Evolutionary conservation across 495 filamentous ascomycete species (phyloP).

Genomic region (Tuber magnatum): DNA sequence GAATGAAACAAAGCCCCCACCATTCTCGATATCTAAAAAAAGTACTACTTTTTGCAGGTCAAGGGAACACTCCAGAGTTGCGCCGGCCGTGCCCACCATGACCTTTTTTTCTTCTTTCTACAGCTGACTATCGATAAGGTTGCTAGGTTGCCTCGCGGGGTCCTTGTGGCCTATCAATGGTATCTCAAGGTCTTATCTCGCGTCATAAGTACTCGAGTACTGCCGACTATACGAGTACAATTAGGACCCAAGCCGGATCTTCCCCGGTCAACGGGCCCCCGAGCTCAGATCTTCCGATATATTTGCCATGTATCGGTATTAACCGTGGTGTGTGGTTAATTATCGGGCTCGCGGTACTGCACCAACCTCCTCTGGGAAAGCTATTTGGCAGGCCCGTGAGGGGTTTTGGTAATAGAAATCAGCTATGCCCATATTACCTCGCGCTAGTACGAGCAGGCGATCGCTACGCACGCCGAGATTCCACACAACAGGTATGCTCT

Average conservation of each 20-base stretch:
- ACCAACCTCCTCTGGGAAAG: background rate
- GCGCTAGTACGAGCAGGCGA: background rate
- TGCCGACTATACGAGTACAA: background rate
- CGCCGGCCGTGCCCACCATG: background rate
- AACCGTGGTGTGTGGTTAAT: background rate
- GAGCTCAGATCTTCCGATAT: background rate
- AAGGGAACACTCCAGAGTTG: background rate
- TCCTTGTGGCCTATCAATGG: background rate
- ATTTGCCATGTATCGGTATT: background rate
- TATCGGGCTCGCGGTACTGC: background rate
- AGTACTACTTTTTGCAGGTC: background rate
- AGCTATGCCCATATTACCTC: background rate
- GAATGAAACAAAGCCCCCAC: background rate
- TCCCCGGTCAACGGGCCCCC: background rate
- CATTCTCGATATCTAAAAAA: background rate
- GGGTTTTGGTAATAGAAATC: background rate
- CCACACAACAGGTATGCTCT: background rate
- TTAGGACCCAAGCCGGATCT: background rate
- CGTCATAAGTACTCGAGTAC: background rate
- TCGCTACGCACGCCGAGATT: background rate
- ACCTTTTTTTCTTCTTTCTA: background rate
- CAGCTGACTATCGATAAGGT: background rate
- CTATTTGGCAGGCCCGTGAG: background rate
- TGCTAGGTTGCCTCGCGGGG: background rate
- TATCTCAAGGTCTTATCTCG: background rate